Base-by-base conservation (phyloP, 345 rosid species). In the Melaleuca alternifolia region DNA sequence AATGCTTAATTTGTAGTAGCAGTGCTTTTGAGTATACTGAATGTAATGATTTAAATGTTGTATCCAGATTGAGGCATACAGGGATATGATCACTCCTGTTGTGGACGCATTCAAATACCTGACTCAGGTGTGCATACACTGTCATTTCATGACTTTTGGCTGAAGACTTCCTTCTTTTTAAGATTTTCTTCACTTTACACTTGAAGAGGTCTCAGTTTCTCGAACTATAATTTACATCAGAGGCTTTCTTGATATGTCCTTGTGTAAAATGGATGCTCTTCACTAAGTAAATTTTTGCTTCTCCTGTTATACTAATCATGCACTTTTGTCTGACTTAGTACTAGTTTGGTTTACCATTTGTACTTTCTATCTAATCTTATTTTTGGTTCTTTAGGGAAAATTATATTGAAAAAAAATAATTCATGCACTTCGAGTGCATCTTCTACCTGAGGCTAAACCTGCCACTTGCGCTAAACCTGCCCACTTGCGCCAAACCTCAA, bases 71-170 rank as follows among this genome's bases (percentile, higher is more conserved):
- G 99, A 98, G 93, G 97, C 99, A 12, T 98, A 96, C 88, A 93
- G 92, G 89, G 99, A 98, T 88, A 98, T 98, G 99, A 98, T 98
- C 83, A 87, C 96, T 88, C 99, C 99, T 37, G 99, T 98, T 86
- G 99, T 98, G 30, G 99, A 98, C 88, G 99, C 99, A 88, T 98
- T 98, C 92, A 98, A 98, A 92, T 98, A 98, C 91, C 93, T 98
- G 93, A 98, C 99, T 23, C 99, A 98, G 99, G 99, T 95, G 37
- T 85, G 88, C 59, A 56, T 28, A 71, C 82, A 53, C 87, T 84
- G 82, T 85, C 48, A 51, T 9, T 61, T n/a, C 57, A 59, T 71
- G 24, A 52, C 57, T 87, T 83, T 86, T 48, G 77, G 86, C 51
- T 54, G 85, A 87, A 79, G 88, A 54, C 85, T 76, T 61, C 54